Evolutionary conservation across 2,329 filamentous ascomycete species (phyloP).

Genomic region (Aspergillus ruber): DNA sequence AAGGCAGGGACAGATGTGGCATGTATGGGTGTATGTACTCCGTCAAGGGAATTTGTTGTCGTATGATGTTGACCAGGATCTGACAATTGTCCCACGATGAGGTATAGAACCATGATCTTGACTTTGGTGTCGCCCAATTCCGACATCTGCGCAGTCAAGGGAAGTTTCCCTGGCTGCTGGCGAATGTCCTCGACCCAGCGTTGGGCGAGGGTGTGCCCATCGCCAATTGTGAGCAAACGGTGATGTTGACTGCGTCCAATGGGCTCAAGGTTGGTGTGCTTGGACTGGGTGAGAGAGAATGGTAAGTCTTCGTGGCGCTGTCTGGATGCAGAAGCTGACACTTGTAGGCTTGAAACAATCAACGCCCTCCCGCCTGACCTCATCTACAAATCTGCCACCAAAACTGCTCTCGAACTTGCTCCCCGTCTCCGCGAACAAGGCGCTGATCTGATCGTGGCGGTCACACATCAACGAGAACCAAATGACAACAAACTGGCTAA

Average conservation of each 20-base stretch:
- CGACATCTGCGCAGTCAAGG: conserved; percentile 66
- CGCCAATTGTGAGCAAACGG: conserved; percentile 66
- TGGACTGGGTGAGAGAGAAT: conserved; percentile 79
- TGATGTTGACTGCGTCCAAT: conserved; percentile 72
- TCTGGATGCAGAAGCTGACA: background rate
- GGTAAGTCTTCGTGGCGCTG: conserved; percentile 37
- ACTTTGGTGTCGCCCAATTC: conserved; percentile 82
- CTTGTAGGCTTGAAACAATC: conserved; percentile 65
- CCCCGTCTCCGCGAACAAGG: conserved; percentile 67
- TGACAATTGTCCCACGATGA: conserved; percentile 7
- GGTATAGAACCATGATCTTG: conserved; percentile 75
- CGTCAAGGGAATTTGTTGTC: background rate
- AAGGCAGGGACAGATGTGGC: conserved; percentile 68
- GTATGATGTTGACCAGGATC: background rate
- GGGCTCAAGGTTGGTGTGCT: conserved; percentile 82
- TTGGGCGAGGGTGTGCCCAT: conserved; percentile 69
- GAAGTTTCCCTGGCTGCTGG: conserved; percentile 81
- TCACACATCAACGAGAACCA: conserved; percentile 81
- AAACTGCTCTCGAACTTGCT: conserved; percentile 68
- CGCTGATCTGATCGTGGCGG: conserved; percentile 72
- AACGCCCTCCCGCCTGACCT: conserved; percentile 77
- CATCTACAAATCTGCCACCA: conserved; percentile 71
- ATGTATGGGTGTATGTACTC: conserved; percentile 65
- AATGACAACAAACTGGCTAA: conserved; percentile 82
- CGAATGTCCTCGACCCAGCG: conserved; percentile 79